phyloP scores from a whole-genome alignment of 129 eudicot species.

The Lactuca saligna region DNA sequence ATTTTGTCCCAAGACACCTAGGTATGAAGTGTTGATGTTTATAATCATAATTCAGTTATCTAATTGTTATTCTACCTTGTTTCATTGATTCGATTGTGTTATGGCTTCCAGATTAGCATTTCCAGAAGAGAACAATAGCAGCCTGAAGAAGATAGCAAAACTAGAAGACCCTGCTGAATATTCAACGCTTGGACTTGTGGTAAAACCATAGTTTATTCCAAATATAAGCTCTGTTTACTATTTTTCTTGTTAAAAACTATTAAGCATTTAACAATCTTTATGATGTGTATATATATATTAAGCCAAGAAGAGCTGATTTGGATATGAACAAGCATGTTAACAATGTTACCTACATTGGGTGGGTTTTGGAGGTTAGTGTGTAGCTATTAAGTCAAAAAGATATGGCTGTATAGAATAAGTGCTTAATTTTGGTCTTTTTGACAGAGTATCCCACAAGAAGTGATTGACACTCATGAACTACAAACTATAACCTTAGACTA shows the following conservation, averaged over 20 bases:
- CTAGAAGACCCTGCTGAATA: constrained; percentile 70
- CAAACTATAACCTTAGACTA: constrained; percentile 84
- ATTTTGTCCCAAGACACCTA: constrained; percentile 68
- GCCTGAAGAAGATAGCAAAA: constrained; percentile 77
- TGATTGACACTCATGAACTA: constrained; percentile 81
- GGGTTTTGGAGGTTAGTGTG: constrained; percentile 82
- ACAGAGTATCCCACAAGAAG: constrained; percentile 93
- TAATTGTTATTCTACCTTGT: neutral
- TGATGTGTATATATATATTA: constrained; percentile 22
- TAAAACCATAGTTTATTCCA: constrained; percentile 28
- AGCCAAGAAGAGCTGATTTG: constrained; percentile 93
- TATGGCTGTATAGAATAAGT: too few species aligned
- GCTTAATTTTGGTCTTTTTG: neutral
- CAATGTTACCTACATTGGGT: constrained; percentile 91
- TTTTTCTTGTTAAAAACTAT: constrained; percentile 7
- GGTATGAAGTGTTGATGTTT: constrained; percentile 34
- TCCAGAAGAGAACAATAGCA: constrained; percentile 77
- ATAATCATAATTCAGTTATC: neutral
- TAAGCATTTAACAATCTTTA: neutral
- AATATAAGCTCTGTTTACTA: neutral
- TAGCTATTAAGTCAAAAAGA: neutral
- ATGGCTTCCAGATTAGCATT: constrained; percentile 67
- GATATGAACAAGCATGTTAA: constrained; percentile 99
- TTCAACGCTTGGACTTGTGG: constrained; percentile 74
- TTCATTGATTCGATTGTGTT: neutral